Evolutionary conservation across 1,284 basidiomycete genomes (phyloP).

Genomic region (Porodaedalea pini): DNA sequence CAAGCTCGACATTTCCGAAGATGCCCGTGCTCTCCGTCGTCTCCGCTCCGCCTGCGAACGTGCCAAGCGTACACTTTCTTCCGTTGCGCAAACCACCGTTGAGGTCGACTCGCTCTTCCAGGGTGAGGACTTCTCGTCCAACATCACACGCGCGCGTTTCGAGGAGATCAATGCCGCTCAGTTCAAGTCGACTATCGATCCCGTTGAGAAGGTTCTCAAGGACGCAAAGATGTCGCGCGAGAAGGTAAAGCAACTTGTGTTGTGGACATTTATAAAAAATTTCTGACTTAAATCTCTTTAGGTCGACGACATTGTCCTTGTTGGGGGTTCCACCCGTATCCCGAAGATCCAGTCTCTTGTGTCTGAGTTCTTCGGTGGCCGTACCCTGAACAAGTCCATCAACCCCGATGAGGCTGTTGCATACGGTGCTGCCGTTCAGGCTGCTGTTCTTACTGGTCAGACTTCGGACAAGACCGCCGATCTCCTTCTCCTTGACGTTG

Average conservation of each 20-base stretch:
- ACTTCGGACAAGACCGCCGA: constrained; percentile 96
- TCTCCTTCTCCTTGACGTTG: constrained; percentile 92
- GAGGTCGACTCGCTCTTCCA: constrained; percentile 99
- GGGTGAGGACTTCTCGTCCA: constrained; percentile 93
- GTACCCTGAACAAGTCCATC: constrained; percentile 98
- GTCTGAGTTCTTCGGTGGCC: constrained; percentile 96
- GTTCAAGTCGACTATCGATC: constrained; percentile 98
- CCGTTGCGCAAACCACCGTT: constrained; percentile 96
- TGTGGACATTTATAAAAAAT: constrained; percentile 1
- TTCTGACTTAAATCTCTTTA: constrained; percentile 6
- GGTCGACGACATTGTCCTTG: constrained; percentile 98
- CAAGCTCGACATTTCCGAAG: constrained; percentile 94
- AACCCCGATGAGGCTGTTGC: constrained; percentile 96
- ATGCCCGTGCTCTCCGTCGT: constrained; percentile 93
- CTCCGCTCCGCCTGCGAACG: constrained; percentile 97
- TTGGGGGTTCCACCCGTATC: constrained; percentile 99
- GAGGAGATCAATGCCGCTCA: constrained; percentile 95
- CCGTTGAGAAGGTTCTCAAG: constrained; percentile 98
- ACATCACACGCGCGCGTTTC: constrained; percentile 98
- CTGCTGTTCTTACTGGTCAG: constrained; percentile 92
- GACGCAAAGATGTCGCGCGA: constrained; percentile 97
- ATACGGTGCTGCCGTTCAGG: constrained; percentile 96
- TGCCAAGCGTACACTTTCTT: constrained; percentile 98
- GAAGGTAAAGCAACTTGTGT: constrained; percentile 46
- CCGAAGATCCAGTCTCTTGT: constrained; percentile 98